These are phyloP conservation scores for Malus asiatica DNA, from an alignment of 306 rosid species.

Conservation along the genomic window DNA sequence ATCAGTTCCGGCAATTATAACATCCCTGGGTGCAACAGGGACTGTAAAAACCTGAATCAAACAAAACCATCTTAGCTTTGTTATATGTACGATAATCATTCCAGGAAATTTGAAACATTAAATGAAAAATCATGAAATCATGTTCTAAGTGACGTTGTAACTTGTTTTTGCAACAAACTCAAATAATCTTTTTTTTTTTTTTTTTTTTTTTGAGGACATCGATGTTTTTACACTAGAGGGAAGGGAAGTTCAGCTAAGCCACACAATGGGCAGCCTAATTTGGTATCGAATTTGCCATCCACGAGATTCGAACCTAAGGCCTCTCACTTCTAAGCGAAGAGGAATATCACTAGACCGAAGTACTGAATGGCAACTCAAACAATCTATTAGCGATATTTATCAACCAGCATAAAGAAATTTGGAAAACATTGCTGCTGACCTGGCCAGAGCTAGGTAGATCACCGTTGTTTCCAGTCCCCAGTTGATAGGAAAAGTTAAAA, in stretches of 20 bases:
- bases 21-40: constrained; percentile 81
- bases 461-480: constrained; percentile 65
- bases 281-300: too few species aligned
- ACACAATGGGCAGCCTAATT: too few species aligned
- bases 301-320: too few species aligned
- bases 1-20: constrained; percentile 82
- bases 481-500: constrained; percentile 90
- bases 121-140: neutral
- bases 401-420: neutral
- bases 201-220: too few species aligned
- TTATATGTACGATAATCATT: neutral
- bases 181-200: too few species aligned
- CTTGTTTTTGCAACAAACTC: neutral
- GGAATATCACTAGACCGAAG: too few species aligned
- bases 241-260: too few species aligned
- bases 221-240: too few species aligned
- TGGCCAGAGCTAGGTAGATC: constrained; percentile 99
- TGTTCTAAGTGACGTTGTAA: neutral
- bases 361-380: too few species aligned
- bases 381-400: neutral
- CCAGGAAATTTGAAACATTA: too few species aligned
- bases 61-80: constrained; percentile 12
- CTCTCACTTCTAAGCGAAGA: too few species aligned
- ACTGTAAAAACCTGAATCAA: constrained; percentile 71
- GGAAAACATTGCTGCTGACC: constrained; percentile 34